Conservation (phyloP, 1,139 yeast genomes). For the Hansenula lynferdii region DNA sequence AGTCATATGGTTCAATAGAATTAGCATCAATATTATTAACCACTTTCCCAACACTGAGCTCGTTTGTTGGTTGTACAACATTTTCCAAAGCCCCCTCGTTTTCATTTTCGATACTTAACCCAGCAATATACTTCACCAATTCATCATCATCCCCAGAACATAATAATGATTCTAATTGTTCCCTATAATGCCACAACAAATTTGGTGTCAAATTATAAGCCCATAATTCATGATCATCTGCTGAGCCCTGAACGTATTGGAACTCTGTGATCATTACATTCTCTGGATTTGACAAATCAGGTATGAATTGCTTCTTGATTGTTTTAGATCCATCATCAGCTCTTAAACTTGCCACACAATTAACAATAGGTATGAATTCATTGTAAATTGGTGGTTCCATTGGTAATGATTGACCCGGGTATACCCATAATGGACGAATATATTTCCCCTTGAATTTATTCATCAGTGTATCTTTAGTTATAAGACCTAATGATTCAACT, state of each 20-base stretch:
- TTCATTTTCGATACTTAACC: constrained; percentile 6
- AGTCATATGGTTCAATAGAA: constrained; percentile 4
- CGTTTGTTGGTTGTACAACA: constrained; percentile 8
- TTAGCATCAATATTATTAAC: background rate
- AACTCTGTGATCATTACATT: too few species aligned
- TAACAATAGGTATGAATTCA: constrained; percentile 37
- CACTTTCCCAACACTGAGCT: constrained; percentile 14
- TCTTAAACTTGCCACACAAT: constrained; percentile 62
- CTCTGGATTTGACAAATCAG: too few species aligned
- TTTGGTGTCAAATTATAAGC: constrained; percentile 49
- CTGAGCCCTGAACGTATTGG: constrained; percentile 84
- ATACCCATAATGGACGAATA: constrained; percentile 65
- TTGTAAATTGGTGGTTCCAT: constrained; percentile 20
- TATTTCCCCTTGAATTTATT: constrained; percentile 37
- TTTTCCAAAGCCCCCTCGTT: constrained; percentile 2
- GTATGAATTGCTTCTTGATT: too few species aligned
- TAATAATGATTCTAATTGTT: constrained; percentile 29
- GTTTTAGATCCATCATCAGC: constrained; percentile 59
- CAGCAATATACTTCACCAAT: constrained; percentile 12
- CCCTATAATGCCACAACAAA: constrained; percentile 46
- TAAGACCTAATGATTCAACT: constrained; percentile 37
- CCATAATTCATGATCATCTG: constrained; percentile 93
- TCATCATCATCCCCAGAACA: constrained; percentile 31
- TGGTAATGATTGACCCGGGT: constrained; percentile 46
- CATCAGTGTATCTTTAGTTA: constrained; percentile 30